Percentiles rank a stretch among this genome's conserved stretches.
These are phyloP conservation scores for Parathielavia hyrcaniae DNA, from an alignment of 495 filamentous ascomycete genomes.

Conservation along the genomic window DNA sequence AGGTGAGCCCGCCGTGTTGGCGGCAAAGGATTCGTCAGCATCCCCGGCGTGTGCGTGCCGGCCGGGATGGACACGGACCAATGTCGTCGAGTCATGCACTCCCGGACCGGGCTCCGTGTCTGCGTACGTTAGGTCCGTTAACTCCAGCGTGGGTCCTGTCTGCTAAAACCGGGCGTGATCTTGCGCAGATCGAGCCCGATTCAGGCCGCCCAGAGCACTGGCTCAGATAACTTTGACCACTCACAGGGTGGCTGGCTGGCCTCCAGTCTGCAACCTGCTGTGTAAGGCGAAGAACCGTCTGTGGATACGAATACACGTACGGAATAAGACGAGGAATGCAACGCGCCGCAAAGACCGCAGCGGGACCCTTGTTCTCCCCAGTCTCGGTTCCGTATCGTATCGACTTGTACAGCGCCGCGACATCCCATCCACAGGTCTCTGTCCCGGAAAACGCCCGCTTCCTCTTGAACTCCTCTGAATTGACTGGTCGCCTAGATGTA, in stretches of 20 bases:
- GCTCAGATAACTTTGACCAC: background rate
- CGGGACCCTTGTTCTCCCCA: background rate
- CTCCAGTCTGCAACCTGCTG: background rate
- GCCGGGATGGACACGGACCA: too few species aligned
- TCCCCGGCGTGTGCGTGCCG: too few species aligned
- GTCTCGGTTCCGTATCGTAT: background rate
- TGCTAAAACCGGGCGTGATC: too few species aligned
- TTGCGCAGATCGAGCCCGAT: too few species aligned
- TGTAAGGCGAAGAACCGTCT: background rate
- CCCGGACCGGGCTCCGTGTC: too few species aligned
- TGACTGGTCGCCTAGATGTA: background rate
- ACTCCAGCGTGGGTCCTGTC: background rate
- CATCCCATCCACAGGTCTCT: slow-evolving; percentile 6
- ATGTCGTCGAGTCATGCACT: too few species aligned
- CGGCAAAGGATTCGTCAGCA: too few species aligned
- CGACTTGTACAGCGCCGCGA: slow-evolving; percentile 1
- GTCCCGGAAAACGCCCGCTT: slow-evolving; percentile 9
- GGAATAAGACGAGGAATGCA: background rate
- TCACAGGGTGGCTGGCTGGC: background rate
- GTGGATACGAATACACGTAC: too few species aligned
- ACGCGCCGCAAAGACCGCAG: background rate
- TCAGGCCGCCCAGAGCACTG: too few species aligned
- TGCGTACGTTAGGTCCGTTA: too few species aligned
- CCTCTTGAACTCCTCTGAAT: background rate
- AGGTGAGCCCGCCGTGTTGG: too few species aligned